phyloP scores from a whole-genome alignment of 768 basidiomycete genomes.

The Epithele typhae region DNA sequence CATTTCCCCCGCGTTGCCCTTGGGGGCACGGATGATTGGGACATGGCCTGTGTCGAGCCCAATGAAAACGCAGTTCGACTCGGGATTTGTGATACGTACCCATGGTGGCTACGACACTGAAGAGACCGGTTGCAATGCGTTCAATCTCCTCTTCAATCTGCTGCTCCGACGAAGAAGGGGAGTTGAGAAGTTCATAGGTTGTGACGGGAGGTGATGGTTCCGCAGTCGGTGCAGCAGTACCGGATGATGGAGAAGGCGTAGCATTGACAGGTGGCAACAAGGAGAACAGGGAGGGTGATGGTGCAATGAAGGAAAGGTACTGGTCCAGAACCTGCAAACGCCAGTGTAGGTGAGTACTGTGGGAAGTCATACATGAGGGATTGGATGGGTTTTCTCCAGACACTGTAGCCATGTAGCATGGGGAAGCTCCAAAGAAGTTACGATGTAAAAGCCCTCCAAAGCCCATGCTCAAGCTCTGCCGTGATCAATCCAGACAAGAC shows the following conservation, averaged over 20 bases:
- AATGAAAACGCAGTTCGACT: neutral
- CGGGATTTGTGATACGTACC: constrained; percentile 41
- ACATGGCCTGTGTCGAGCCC: constrained; percentile 63
- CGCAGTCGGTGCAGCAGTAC: constrained; percentile 17
- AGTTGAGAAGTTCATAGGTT: constrained; percentile 79
- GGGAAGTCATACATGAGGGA: too few species aligned
- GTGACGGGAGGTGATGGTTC: constrained; percentile 32
- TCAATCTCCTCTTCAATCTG: constrained; percentile 94
- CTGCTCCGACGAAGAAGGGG: constrained; percentile 83
- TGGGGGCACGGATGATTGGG: constrained; percentile 90
- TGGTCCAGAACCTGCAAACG: constrained; percentile 85
- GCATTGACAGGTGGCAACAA: constrained; percentile 60
- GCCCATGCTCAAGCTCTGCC: too few species aligned
- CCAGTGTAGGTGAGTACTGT: too few species aligned
- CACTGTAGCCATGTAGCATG: too few species aligned
- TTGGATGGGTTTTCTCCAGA: too few species aligned
- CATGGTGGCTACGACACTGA: constrained; percentile 85
- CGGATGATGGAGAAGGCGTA: constrained; percentile 29
- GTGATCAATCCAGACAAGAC: too few species aligned
- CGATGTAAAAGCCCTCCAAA: too few species aligned
- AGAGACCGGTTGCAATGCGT: constrained; percentile 83
- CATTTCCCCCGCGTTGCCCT: constrained; percentile 98
- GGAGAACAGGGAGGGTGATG: constrained; percentile 90
- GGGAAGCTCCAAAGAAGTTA: too few species aligned
- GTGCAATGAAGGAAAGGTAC: constrained; percentile 93